These are phyloP conservation scores for Wickerhamomyces pijperi DNA, from an alignment of 805 yeast genomes.

Conservation along the genomic window DNA sequence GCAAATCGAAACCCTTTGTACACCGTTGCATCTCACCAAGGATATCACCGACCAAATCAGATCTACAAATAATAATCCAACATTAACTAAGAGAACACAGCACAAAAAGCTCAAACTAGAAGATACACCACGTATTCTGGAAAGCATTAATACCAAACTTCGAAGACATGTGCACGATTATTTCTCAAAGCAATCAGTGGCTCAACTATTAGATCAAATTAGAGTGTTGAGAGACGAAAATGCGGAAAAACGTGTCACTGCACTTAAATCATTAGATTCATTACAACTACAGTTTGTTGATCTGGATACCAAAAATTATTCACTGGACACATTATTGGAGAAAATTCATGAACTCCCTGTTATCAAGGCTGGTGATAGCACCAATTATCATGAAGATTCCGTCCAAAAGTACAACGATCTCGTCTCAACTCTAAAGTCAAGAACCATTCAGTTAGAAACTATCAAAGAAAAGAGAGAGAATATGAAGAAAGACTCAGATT, in stretches of 20 bases:
- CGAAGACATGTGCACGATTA: background rate
- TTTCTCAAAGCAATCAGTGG: slow-evolving; percentile 15
- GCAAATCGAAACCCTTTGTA: background rate
- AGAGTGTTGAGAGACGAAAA: slow-evolving; percentile 7
- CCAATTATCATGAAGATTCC: background rate
- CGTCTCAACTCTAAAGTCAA: background rate
- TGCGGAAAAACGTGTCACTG: slow-evolving; percentile 1
- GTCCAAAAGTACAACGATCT: background rate
- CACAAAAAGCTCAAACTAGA: background rate
- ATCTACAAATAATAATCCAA: background rate
- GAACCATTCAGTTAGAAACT: background rate
- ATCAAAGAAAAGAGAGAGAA: background rate
- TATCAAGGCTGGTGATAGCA: background rate
- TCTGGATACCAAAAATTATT: background rate
- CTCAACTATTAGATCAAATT: slow-evolving; percentile 13
- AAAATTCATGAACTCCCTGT: background rate
- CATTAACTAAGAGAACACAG: background rate
- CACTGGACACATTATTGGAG: background rate
- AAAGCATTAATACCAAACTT: background rate
- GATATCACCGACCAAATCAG: background rate
- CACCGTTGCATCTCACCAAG: background rate
- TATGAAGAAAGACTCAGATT: background rate
- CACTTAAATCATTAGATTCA: background rate
- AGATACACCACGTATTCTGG: background rate
- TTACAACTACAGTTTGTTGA: background rate